phyloP scores from a whole-genome alignment of 1,284 basidiomycete genomes.

The Rhodotorula sp. region DNA sequence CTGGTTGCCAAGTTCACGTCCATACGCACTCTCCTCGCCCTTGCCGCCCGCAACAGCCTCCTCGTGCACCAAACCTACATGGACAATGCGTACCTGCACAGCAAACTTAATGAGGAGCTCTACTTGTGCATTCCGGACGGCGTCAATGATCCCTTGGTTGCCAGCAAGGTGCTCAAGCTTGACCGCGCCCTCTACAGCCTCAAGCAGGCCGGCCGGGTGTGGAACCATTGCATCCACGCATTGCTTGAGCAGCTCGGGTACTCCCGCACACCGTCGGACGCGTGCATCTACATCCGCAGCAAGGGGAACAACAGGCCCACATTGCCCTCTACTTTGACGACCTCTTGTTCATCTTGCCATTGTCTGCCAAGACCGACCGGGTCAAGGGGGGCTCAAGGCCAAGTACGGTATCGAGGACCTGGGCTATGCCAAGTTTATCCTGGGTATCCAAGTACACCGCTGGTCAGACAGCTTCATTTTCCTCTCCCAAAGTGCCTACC shows the following conservation, averaged over 20 bases:
- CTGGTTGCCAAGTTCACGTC: constrained; percentile 53
- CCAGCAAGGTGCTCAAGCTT: constrained; percentile 29
- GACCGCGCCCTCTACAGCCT: constrained; percentile 51
- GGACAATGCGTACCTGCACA: constrained; percentile 55
- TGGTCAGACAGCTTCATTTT: constrained; percentile 48
- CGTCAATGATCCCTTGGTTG: constrained; percentile 8
- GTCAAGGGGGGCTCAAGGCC: constrained; percentile 45
- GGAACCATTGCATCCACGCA: constrained; percentile 48
- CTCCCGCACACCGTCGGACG: constrained; percentile 37
- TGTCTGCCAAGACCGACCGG: constrained; percentile 32
- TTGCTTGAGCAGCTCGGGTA: constrained; percentile 46
- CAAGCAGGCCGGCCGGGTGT: constrained; percentile 52
- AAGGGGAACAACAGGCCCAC: background rate
- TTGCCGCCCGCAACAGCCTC: constrained; percentile 51
- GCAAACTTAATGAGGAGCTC: constrained; percentile 53
- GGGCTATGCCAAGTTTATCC: constrained; percentile 49
- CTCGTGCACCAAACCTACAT: constrained; percentile 55
- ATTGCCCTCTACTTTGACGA: constrained; percentile 52
- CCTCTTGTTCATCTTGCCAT: constrained; percentile 45
- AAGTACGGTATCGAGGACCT: constrained; percentile 50
- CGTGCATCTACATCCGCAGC: constrained; percentile 39
- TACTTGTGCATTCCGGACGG: constrained; percentile 52
- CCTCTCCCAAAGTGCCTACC: constrained; percentile 51
- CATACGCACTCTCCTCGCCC: constrained; percentile 51
- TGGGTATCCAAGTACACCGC: constrained; percentile 51